phyloP scores from a whole-genome alignment of 208 protist species.

The Novymonas esmeraldas region DNA sequence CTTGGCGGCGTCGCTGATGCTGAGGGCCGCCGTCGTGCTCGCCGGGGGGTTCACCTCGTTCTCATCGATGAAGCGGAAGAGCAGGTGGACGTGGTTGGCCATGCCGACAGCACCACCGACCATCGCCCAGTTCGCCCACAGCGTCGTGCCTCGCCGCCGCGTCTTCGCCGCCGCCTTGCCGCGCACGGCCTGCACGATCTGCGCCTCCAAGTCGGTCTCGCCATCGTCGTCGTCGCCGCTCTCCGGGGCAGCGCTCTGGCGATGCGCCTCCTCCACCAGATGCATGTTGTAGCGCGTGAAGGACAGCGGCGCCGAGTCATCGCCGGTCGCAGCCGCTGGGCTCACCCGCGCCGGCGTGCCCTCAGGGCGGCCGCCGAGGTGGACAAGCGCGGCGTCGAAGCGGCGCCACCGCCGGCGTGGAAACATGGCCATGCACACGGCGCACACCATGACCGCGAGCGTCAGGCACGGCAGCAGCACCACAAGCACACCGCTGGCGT shows the following conservation, averaged over 20 bases:
- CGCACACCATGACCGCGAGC: conserved; percentile 9
- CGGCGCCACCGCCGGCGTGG: conserved; percentile 8
- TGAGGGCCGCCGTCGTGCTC: background rate
- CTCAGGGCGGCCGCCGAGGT: conserved; percentile 15
- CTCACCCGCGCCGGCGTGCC: too few species aligned
- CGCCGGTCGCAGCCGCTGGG: too few species aligned
- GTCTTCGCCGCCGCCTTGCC: conserved; percentile 13
- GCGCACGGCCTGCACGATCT: conserved; percentile 21
- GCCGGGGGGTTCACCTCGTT: conserved; percentile 22
- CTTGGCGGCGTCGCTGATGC: background rate
- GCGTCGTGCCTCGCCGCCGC: conserved; percentile 15
- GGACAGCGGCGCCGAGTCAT: conserved; percentile 4
- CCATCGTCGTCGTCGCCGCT: background rate
- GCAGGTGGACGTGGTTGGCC: conserved; percentile 32
- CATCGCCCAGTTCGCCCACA: conserved; percentile 23
- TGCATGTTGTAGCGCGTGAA: conserved; percentile 27
- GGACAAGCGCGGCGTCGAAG: conserved; percentile 5
- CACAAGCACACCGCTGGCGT: conserved; percentile 27
- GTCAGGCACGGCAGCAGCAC: conserved; percentile 22
- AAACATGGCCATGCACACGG: conserved; percentile 11
- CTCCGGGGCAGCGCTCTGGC: background rate
- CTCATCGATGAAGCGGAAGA: conserved; percentile 38
- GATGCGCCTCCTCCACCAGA: conserved; percentile 9
- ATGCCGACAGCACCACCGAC: conserved; percentile 27
- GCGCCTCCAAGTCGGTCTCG: conserved; percentile 1